Evolutionary conservation across 163 green algal species (phyloP).

Genomic region (Chlorella variabilis): DNA sequence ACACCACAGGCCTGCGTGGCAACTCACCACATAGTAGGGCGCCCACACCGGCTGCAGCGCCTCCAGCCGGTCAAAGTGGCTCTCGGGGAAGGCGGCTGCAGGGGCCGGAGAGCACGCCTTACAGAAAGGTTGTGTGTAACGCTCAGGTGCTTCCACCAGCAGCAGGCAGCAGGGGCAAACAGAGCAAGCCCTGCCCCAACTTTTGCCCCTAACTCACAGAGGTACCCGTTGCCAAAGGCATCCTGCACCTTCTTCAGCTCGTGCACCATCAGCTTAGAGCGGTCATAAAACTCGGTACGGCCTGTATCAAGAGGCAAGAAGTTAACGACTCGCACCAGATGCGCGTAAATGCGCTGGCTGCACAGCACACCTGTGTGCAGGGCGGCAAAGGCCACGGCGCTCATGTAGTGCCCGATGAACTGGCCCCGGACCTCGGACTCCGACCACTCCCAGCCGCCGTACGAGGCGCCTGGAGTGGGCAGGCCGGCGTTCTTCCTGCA

Average conservation of each 20-base stretch:
- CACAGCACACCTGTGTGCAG: slow-evolving; percentile 38
- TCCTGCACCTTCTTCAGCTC: slow-evolving; percentile 62
- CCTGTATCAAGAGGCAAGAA: not conserved
- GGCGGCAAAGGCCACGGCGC: slow-evolving; percentile 43
- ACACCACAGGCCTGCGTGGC: too few relatives aligned
- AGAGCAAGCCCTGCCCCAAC: not conserved
- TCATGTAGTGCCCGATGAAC: slow-evolving; percentile 70
- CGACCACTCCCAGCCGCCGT: slow-evolving; percentile 35
- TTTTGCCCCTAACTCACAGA: slow-evolving; percentile 46
- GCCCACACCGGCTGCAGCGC: slow-evolving; percentile 77
- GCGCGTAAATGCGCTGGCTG: not conserved
- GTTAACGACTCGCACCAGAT: not conserved
- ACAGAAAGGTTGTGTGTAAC: too few relatives aligned
- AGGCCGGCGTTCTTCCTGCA: slow-evolving; percentile 12
- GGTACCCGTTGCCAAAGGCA: slow-evolving; percentile 63
- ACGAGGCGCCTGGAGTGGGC: slow-evolving; percentile 10
- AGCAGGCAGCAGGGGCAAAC: too few relatives aligned
- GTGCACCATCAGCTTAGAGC: slow-evolving; percentile 41
- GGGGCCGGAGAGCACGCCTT: not conserved
- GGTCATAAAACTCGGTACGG: slow-evolving; percentile 4
- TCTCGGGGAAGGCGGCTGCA: slow-evolving; percentile 72
- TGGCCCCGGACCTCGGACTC: slow-evolving; percentile 60
- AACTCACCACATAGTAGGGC: slow-evolving; percentile 71
- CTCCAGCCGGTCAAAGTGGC: slow-evolving; percentile 80
- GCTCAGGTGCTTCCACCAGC: too few relatives aligned